Evolutionary conservation across 2,329 filamentous ascomycete genomes (phyloP), one percentile per base, ranked within the genome.

Genomic region (Rhinocladiella similis): DNA sequence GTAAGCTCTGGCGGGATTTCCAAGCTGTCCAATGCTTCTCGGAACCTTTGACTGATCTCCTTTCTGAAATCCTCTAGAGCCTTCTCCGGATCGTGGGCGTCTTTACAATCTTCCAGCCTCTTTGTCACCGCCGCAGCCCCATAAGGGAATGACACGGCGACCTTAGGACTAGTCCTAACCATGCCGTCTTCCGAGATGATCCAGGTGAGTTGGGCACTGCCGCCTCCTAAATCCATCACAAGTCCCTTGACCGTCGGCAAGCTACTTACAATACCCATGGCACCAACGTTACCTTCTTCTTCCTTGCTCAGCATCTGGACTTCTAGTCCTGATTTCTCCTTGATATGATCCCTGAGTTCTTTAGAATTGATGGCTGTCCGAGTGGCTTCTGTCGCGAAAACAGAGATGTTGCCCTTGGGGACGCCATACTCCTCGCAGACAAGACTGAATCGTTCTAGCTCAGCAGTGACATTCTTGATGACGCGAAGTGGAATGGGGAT

Each of bases 371-470:
- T 72, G 5, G 91, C 90, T 22, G 86, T 89, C 36, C 92, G 85
- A 69, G 92, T 94, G 2, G 92, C 92, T 72, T 96, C 91, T 0
- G 92, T 96, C n/a, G 91, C 92, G 38, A 97, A 83, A 7, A 96
- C 83, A 18, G 83, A 82, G 57, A 93, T 83, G 60, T 91, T 84
- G 0, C 77, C 67, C 0, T 60, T 16, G 1, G 83, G 83, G 0
- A 96, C 90, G 18, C 79, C 78, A 67, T 89, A 90, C 54, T 86
- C 82, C 52, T 79, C 68, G 56, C 91, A 92, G 51, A 89, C 87
- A 25, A 76, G 76, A 59, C 83, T 83, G 76, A 96, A 96, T 33
- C 85, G 84, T 19, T 82, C 75, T 9, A 96, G 75, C 1, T 85
- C 83, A 35, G 80, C 73, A 5, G 89, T 75, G 12, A 96, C 89